Evolutionary conservation across 2,329 filamentous ascomycete genomes (phyloP), one percentile per base, ranked within the genome.

Genomic region (Epicoccum nigrum): DNA sequence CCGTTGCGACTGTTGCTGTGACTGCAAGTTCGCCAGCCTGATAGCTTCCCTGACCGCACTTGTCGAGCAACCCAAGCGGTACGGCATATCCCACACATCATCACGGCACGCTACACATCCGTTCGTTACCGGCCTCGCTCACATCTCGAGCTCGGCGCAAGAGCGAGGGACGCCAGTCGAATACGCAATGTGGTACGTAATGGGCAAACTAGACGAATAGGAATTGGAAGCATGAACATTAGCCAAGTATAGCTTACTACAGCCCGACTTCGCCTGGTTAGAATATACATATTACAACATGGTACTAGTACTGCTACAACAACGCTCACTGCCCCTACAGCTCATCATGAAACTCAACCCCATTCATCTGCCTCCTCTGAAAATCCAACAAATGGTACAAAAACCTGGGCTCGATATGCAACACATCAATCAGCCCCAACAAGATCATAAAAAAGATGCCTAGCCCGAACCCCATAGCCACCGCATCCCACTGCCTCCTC

Each of bases 341-440:
- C 15, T 45, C 52, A 32, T 51, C 38, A 16, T 47, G 44, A 19
- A 17, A 35, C 9, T 34, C 33, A 1, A 60, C 63, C n/a, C n/a
- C n/a, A n/a, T n/a, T n/a, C 58, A 65, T 56, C 11, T 65, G 62
- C 34, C 57, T 56, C 40, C 58, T 60, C 39, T 65, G 63, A n/a
- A 55, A 63, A 33, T 64, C 58, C 25, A 65, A 15, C 15, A 65
- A 59, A 15, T 59, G 58, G 15, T 60, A 47, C 23, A 65, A 35
- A 33, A 65, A 65, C 5, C 52, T 38, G 1, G 57, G 55, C 16
- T 60, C 58, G 31, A 65, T 60, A 23, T 50, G 41, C 11, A 54
- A 32, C 13, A 54, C 42, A 27, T 59, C 58, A 6, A 59, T 34
- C 23, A 64, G 32, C 27, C 62, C 56, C 13, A 64, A 15, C 6